A percentile compares a stretch with the other conserved stretches of the same genome.
Conservation (phyloP, 2,329 filamentous ascomycete species). For the Alternaria metachromatica region DNA sequence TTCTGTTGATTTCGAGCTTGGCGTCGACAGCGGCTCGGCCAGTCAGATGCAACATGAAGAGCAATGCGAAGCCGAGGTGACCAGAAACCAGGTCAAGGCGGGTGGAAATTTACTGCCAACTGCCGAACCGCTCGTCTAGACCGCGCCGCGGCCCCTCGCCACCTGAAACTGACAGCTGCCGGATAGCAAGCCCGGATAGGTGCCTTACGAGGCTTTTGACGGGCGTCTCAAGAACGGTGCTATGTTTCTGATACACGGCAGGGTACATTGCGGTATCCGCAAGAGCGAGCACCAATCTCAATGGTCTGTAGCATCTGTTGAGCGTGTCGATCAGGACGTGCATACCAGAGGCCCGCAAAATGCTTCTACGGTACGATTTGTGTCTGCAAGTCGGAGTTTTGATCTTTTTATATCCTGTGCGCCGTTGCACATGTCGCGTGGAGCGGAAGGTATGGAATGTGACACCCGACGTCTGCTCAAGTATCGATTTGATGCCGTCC, state of each 20-base stretch:
- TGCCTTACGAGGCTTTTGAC: constrained; percentile 24
- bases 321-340: constrained; percentile 29
- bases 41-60: constrained; percentile 13
- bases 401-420: constrained; percentile 12
- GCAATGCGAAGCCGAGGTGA: constrained; percentile 17
- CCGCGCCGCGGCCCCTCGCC: constrained; percentile 14
- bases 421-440: constrained; percentile 24
- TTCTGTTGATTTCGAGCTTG: constrained; percentile 19
- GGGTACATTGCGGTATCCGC: constrained; percentile 15
- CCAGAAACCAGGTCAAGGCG: constrained; percentile 20
- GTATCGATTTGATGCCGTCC: constrained; percentile 32
- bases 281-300: constrained; percentile 22
- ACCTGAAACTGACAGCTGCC: constrained; percentile 22
- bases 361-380: background rate
- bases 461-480: constrained; percentile 17
- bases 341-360: constrained; percentile 4
- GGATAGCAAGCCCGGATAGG: constrained; percentile 22
- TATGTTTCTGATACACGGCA: constrained; percentile 19
- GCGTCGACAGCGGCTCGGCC: constrained; percentile 12
- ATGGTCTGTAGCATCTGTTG: constrained; percentile 20
- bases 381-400: background rate
- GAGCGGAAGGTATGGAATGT: constrained; percentile 6
- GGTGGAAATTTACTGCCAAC: constrained; percentile 20
- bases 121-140: constrained; percentile 34
- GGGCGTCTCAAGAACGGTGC: constrained; percentile 21